A percentile compares a stretch with the other conserved stretches of the same genome.
Evolutionary conservation across 176 grass and related monocot species (phyloP).

Genomic region (Coix lacrymajobi): DNA sequence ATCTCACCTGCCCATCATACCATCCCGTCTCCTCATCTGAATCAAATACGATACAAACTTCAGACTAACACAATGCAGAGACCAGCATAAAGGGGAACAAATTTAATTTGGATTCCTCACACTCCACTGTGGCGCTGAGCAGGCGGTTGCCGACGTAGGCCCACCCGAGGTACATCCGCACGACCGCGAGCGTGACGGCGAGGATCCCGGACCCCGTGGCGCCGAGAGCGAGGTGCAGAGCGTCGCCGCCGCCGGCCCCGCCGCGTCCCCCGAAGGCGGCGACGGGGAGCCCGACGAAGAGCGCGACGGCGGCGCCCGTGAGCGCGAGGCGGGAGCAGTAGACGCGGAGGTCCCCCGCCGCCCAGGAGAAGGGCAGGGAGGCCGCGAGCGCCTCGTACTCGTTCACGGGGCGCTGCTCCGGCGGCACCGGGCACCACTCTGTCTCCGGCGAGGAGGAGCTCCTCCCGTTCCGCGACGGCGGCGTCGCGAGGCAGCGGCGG

Average conservation of each 20-base stretch:
- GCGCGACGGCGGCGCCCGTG: conserved; percentile 51
- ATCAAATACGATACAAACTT: neutral
- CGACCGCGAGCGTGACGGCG: conserved; percentile 75
- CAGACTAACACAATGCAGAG: neutral
- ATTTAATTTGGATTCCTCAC: conserved; percentile 37
- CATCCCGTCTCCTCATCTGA: conserved; percentile 98
- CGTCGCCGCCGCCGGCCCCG: conserved; percentile 30
- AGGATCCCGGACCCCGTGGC: conserved; percentile 64
- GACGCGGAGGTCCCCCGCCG: conserved; percentile 42
- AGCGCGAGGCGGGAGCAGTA: conserved; percentile 69
- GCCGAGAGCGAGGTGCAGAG: conserved; percentile 58
- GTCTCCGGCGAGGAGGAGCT: conserved; percentile 68
- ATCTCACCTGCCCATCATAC: conserved; percentile 91
- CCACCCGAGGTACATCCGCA: conserved; percentile 97
- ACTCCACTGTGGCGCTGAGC: conserved; percentile 93
- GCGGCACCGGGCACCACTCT: conserved; percentile 90
- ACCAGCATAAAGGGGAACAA: neutral
- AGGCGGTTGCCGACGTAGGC: conserved; percentile 92
- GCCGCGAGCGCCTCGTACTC: conserved; percentile 77
- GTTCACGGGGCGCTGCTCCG: conserved; percentile 84
- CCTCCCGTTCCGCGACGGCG: conserved; percentile 82
- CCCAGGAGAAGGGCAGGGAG: conserved; percentile 86
- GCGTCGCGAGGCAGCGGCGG: neutral
- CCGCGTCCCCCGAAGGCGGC: conserved; percentile 59
- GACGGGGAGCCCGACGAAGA: conserved; percentile 85